A percentile compares a stretch with the other conserved stretches of the same genome.
Evolutionary conservation across 192 early-diverging fungal genomes (phyloP).

Genomic region (Dispira parvispora): DNA sequence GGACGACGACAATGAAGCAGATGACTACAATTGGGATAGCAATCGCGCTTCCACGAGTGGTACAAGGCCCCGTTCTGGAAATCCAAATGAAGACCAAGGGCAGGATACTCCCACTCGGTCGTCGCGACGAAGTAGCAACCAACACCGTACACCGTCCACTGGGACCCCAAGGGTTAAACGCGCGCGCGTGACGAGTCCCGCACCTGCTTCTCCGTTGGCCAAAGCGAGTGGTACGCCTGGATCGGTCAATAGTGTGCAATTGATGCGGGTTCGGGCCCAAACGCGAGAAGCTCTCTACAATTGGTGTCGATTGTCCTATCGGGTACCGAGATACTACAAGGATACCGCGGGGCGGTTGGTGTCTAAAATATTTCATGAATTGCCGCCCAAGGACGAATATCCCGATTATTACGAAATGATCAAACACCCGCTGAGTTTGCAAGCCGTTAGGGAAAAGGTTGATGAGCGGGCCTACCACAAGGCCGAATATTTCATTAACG

Average conservation of each 20-base stretch:
- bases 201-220: not conserved
- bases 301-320: conserved; percentile 7
- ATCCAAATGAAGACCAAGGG: no score
- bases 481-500: conserved; percentile 55
- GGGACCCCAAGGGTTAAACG: conserved; percentile 1
- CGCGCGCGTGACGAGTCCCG: not conserved
- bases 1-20: no score
- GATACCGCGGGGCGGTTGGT: conserved; percentile 35
- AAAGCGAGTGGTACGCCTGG: not conserved
- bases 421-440: conserved; percentile 57
- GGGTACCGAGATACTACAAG: conserved; percentile 14
- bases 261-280: not conserved
- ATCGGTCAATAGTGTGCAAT: not conserved
- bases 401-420: conserved; percentile 87
- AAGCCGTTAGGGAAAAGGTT: conserved; percentile 38
- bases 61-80: no score
- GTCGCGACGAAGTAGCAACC: no score
- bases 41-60: no score
- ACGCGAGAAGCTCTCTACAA: conserved; percentile 8
- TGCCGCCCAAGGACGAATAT: conserved; percentile 59
- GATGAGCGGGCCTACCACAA: conserved; percentile 39
- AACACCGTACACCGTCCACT: no score
- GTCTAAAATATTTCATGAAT: conserved; percentile 58
- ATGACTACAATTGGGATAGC: no score
- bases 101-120: no score